Evolutionary conservation across 257 asterid genomes (phyloP), one percentile per base, ranked within the genome.

Genomic region (Perilla frutescens): DNA sequence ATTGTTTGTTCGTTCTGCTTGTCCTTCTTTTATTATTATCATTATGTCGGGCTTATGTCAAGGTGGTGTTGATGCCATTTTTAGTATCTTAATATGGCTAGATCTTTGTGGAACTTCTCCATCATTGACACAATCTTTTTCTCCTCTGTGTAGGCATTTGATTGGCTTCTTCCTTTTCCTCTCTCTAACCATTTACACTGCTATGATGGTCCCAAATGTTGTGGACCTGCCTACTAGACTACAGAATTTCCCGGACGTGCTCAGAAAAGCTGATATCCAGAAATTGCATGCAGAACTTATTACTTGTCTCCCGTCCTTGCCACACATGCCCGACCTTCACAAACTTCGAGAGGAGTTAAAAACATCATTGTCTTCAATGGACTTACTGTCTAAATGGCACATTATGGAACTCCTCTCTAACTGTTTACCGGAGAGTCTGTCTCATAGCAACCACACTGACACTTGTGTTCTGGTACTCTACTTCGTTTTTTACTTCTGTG

Each of bases 111-210:
- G 15, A 11, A 57, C 54, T 8, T 76, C 13, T 32, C 44, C 48
- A 48, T 15, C 66, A 56, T 47, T 77, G 74, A 70, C 48, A 58
- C 47, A 51, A 61, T 62, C 47, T 66, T 43, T 65, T 73, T 59
- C 61, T 69, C 56, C 72, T 73, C 74, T 79, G 85, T 87, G 84
- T 93, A 92, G 99, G 90, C 99, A 95, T 84, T 90, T 95, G 85
- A 89, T 95, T 75, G 99, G 99, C 67, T 95, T 95, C 91, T 90
- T 95, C 84, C 85, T 95, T 80, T 95, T 95, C 86, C 96, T 95
- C 50, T 67, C 85, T 56, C 79, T 95, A 81, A 95, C 99, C 68
- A 87, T 92, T 83, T 95, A 89, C 85, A 95, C 99, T 32, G 97
- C 97, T 62, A 84, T 61, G 83, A 86, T 75, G 84, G 77, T 95